phyloP scores from a whole-genome alignment of 2,329 filamentous ascomycete species.

The Alternaria arbusti region DNA sequence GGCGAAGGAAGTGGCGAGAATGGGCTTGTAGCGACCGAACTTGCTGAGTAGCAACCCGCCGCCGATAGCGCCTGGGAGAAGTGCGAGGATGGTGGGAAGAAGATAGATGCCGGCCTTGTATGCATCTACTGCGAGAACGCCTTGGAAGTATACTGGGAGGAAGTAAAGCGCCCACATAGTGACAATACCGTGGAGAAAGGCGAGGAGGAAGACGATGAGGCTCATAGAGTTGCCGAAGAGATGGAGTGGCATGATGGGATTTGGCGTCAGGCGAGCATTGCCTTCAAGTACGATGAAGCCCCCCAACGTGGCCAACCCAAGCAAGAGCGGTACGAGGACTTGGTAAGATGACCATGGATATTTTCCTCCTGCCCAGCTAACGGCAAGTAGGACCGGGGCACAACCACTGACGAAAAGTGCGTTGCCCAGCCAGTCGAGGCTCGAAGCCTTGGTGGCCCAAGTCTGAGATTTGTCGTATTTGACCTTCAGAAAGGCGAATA shows the following conservation, averaged over 20 bases:
- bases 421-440: not conserved
- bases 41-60: not conserved
- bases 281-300: not conserved
- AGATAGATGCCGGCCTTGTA: slow-evolving; percentile 13
- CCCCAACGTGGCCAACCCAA: not conserved
- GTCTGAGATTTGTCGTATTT: not conserved
- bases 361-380: not conserved
- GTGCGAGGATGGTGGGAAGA: slow-evolving; percentile 11
- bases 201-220: not conserved
- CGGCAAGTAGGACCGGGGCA: not conserved
- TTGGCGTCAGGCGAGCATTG: not conserved
- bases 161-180: slow-evolving; percentile 9
- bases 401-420: not conserved
- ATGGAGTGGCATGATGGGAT: not conserved
- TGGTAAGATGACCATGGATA: not conserved
- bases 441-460: not conserved
- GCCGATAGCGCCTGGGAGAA: not conserved
- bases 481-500: slow-evolving; percentile 12
- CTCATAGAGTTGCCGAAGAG: not conserved
- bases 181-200: not conserved
- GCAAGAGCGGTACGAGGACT: not conserved
- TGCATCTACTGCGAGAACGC: slow-evolving; percentile 2
- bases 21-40: not conserved
- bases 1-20: not conserved
- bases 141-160: slow-evolving; percentile 28